Conservation (phyloP, 2,329 filamentous ascomycete genomes). For the Stagonosporopsis tanaceti region DNA sequence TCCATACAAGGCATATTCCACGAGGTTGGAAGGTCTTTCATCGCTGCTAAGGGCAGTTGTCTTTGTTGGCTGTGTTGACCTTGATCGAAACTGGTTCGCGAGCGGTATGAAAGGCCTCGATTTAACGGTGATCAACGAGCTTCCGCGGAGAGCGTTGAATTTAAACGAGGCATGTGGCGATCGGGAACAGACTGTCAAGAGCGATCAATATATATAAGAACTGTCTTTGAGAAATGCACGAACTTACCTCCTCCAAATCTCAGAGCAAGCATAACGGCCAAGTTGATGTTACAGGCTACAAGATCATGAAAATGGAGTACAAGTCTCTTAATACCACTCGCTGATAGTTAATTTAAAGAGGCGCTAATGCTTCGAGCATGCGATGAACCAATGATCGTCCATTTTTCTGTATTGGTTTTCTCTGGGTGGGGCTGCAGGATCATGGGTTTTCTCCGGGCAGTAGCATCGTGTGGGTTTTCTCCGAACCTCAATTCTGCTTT, state of each 20-base stretch:
- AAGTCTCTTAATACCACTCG: too few species aligned
- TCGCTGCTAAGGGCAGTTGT: neutral
- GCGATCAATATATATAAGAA: too few species aligned
- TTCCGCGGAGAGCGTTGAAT: neutral
- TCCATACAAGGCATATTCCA: slow-evolving; percentile 12
- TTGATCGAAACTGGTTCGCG: neutral
- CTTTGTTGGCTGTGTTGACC: neutral
- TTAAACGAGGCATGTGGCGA: too few species aligned
- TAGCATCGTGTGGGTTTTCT: neutral
- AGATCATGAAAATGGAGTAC: too few species aligned
- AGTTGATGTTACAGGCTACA: too few species aligned
- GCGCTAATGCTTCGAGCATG: too few species aligned
- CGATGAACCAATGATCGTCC: too few species aligned
- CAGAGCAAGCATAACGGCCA: too few species aligned
- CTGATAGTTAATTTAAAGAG: too few species aligned
- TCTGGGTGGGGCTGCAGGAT: neutral
- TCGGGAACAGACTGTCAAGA: too few species aligned
- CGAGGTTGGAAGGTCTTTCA: neutral
- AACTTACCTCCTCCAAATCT: too few species aligned
- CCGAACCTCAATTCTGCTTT: neutral
- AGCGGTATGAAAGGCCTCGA: neutral
- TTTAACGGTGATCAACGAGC: neutral
- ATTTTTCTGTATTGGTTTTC: neutral
- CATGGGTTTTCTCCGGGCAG: neutral
- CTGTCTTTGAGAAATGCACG: too few species aligned